Conservation (phyloP, 768 basidiomycete species). For the Scleroderma citrinum region DNA sequence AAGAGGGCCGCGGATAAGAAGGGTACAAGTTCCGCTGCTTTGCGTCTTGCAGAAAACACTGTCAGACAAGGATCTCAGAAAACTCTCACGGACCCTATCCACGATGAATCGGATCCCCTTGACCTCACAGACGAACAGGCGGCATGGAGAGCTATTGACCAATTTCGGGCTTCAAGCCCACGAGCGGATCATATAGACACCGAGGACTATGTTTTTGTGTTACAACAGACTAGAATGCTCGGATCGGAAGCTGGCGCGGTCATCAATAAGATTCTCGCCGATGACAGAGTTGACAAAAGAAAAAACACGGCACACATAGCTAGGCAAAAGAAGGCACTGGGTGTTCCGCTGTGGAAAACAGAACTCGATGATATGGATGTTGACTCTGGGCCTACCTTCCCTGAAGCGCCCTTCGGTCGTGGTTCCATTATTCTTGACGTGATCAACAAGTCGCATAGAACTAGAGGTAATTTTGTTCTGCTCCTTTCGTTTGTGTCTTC, state of each 20-base stretch:
- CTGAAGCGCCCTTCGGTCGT: conserved; percentile 6
- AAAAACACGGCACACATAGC: conserved; percentile 22
- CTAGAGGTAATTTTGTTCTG: conserved; percentile 29
- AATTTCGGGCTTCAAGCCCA: conserved; percentile 14
- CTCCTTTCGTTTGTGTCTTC: background rate
- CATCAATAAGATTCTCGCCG: conserved; percentile 39
- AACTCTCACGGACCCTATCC: conserved; percentile 8
- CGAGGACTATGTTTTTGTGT: conserved; percentile 34
- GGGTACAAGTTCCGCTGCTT: conserved; percentile 34
- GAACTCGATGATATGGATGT: conserved; percentile 17
- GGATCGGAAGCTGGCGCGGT: conserved; percentile 33
- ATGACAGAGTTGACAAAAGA: conserved; percentile 31
- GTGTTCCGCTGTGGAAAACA: conserved; percentile 29
- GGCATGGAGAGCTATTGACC: conserved; percentile 32
- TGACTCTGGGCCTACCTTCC: conserved; percentile 7
- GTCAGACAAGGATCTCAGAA: conserved; percentile 28
- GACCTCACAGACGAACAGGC: conserved; percentile 34
- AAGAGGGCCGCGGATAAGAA: conserved; percentile 31
- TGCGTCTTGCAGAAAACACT: conserved; percentile 42
- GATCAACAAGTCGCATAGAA: conserved; percentile 28
- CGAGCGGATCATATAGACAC: conserved; percentile 4
- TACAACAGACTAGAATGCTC: conserved; percentile 24
- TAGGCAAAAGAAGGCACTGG: conserved; percentile 14
- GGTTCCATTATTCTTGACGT: conserved; percentile 22
- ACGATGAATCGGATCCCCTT: conserved; percentile 20